Conservation (phyloP, 148 eudicot species). For the Rhododendron williamsianum region DNA sequence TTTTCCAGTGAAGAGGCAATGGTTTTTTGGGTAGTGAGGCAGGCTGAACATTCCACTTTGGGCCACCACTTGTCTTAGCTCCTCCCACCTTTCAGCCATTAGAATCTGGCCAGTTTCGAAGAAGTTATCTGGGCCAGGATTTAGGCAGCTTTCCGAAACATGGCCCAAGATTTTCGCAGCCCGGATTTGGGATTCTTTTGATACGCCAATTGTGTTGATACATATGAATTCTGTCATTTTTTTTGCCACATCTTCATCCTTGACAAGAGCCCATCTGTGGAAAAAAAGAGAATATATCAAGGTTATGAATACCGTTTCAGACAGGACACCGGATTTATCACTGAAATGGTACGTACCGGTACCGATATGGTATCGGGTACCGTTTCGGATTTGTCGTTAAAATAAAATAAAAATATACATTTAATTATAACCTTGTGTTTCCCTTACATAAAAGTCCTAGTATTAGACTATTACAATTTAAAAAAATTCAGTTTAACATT, state of each 20-base stretch:
- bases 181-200: constrained; percentile 70
- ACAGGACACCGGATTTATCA: too few relatives aligned
- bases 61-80: constrained; percentile 37
- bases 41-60: constrained; percentile 23
- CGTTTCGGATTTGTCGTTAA: too few relatives aligned
- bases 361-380: too few relatives aligned
- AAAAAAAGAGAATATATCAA: not conserved
- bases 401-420: too few relatives aligned
- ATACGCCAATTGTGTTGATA: constrained; percentile 70
- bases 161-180: constrained; percentile 56
- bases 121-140: constrained; percentile 22
- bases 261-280: constrained; percentile 78
- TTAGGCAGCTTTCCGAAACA: constrained; percentile 39
- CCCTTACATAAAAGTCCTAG: too few relatives aligned
- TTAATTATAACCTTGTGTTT: too few relatives aligned
- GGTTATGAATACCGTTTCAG: too few relatives aligned
- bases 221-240: constrained; percentile 60
- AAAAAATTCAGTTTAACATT: too few relatives aligned
- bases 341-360: too few relatives aligned
- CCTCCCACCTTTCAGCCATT: constrained; percentile 62
- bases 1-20: constrained; percentile 43
- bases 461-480: too few relatives aligned
- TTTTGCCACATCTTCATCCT: constrained; percentile 55
- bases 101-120: constrained; percentile 29
- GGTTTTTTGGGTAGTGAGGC: constrained; percentile 32